Evolutionary conservation across 495 filamentous ascomycete genomes (phyloP).

Genomic region (Hyaloscypha hepaticicola): DNA sequence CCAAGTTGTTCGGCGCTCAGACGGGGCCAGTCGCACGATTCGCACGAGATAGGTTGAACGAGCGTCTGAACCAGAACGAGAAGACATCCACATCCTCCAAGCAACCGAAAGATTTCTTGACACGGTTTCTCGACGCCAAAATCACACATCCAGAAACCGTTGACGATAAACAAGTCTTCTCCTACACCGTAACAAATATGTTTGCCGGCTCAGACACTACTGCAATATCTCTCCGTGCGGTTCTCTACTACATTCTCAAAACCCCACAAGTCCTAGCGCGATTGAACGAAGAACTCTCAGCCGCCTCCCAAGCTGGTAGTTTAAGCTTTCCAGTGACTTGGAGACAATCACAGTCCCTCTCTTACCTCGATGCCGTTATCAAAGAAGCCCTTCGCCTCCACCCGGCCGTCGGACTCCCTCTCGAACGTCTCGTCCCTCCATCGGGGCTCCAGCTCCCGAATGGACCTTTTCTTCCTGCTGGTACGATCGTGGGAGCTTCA

Average conservation of each 20-base stretch:
- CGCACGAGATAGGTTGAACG: neutral
- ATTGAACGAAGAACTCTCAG: constrained; percentile 3
- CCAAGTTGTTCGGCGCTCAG: neutral
- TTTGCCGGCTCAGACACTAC: constrained; percentile 54
- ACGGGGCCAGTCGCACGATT: neutral
- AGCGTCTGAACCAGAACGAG: neutral
- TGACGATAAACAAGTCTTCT: constrained; percentile 29
- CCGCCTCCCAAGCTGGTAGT: constrained; percentile 28
- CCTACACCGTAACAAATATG: constrained; percentile 37
- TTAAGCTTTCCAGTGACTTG: constrained; percentile 11
- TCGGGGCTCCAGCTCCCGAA: constrained; percentile 47
- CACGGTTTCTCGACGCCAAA: constrained; percentile 34
- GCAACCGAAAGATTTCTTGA: constrained; percentile 33
- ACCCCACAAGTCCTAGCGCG: constrained; percentile 40
- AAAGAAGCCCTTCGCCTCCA: constrained; percentile 69
- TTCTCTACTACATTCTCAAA: constrained; percentile 53
- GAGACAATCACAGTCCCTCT: constrained; percentile 28
- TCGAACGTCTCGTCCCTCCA: constrained; percentile 63
- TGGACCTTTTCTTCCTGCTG: constrained; percentile 48
- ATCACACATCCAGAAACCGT: constrained; percentile 28
- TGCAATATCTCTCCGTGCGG: constrained; percentile 45
- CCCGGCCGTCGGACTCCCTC: constrained; percentile 58
- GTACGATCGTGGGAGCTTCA: constrained; percentile 51
- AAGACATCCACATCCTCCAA: neutral
- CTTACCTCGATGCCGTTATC: constrained; percentile 66